phyloP scores from a whole-genome alignment of 768 basidiomycete species.

The Boletus sp. region DNA sequence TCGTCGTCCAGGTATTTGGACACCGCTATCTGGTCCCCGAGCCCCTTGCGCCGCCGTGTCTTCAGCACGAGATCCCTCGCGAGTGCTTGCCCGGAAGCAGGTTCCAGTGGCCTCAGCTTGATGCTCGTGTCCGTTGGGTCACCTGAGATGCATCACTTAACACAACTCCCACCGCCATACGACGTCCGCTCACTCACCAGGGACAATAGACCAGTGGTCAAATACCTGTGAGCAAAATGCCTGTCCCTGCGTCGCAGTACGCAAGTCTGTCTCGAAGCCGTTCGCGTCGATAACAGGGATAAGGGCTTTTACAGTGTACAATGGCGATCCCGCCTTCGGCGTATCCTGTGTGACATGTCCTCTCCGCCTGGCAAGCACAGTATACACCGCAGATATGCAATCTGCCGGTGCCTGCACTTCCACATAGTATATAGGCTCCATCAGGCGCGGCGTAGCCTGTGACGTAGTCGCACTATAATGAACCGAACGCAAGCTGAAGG shows the following conservation, averaged over 20 bases:
- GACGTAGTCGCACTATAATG: not conserved
- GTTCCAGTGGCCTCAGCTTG: constrained; percentile 93
- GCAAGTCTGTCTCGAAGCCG: constrained; percentile 96
- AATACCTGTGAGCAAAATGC: constrained; percentile 98
- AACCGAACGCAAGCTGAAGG: constrained; percentile 5
- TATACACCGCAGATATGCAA: constrained; percentile 98
- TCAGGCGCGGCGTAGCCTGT: constrained; percentile 89
- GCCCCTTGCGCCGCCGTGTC: constrained; percentile 92
- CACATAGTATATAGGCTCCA: constrained; percentile 98
- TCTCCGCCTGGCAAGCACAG: constrained; percentile 94
- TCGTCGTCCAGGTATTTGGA: constrained; percentile 98
- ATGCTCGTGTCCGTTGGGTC: constrained; percentile 98
- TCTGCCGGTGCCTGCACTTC: constrained; percentile 99
- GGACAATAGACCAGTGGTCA: constrained; percentile 99
- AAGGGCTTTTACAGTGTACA: constrained; percentile 97
- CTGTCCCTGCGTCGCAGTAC: constrained; percentile 97
- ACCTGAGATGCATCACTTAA: constrained; percentile 43
- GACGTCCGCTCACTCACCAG: constrained; percentile 52
- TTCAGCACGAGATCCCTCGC: constrained; percentile 95
- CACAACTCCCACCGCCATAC: not conserved
- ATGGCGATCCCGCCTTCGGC: constrained; percentile 94
- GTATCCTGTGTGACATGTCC: constrained; percentile 99
- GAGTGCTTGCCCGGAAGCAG: constrained; percentile 92
- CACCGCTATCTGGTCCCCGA: constrained; percentile 95
- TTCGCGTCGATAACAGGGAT: constrained; percentile 99